Evolutionary conservation across 1,139 yeast genomes (phyloP).

Genomic region (Lodderomyces beijingensis): DNA sequence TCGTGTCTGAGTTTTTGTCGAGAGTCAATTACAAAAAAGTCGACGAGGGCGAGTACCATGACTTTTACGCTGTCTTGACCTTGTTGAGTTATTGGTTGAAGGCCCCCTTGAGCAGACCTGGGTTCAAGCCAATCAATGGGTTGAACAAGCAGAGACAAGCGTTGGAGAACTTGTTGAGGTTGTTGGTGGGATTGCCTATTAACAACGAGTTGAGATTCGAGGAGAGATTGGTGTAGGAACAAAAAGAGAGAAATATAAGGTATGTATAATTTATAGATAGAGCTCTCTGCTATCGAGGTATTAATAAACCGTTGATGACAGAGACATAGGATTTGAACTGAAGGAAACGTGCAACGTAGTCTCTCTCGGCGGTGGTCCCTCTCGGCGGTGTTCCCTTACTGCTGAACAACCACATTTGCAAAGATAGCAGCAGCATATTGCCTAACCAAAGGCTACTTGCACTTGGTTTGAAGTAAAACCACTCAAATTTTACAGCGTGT

Average conservation of each 20-base stretch:
- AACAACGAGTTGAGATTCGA: conserved; percentile 91
- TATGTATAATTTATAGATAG: too few relatives aligned
- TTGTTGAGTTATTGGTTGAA: conserved; percentile 94
- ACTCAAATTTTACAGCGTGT: too few relatives aligned
- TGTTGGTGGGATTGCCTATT: conserved; percentile 85
- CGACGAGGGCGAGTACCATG: conserved; percentile 45
- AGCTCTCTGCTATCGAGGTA: too few relatives aligned
- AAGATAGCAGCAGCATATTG: too few relatives aligned
- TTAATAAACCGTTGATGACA: too few relatives aligned
- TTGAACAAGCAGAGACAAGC: conserved; percentile 93
- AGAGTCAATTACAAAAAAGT: conserved; percentile 74
- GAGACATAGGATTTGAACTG: too few relatives aligned
- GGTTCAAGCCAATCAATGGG: conserved; percentile 87
- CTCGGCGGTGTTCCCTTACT: too few relatives aligned
- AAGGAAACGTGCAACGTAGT: too few relatives aligned
- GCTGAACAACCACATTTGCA: too few relatives aligned
- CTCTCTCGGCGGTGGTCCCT: too few relatives aligned
- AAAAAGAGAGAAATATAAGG: not conserved
- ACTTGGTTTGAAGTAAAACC: too few relatives aligned
- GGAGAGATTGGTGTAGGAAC: conserved; percentile 40
- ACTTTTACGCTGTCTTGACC: conserved; percentile 80
- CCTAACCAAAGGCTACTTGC: too few relatives aligned
- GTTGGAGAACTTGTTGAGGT: conserved; percentile 84
- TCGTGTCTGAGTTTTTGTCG: conserved; percentile 84
- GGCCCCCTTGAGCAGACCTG: conserved; percentile 92